Percentiles rank a stretch among this genome's conserved stretches.
phyloP scores from a whole-genome alignment of 2,329 filamentous ascomycete species.

The Sclerotinia trifoliorum region DNA sequence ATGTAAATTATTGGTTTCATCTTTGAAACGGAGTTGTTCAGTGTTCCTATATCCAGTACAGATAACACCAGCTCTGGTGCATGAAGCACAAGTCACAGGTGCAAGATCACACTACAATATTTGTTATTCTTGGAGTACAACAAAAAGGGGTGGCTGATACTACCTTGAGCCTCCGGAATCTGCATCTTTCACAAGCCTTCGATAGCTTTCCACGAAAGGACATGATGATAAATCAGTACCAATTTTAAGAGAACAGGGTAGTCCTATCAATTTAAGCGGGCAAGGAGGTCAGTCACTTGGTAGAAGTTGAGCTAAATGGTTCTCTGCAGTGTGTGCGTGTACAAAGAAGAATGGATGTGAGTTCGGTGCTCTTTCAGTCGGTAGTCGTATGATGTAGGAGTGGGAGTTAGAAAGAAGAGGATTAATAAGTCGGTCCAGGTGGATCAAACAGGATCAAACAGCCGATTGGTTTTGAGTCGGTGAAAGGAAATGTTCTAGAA shows the following conservation, averaged over 20 bases:
- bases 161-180: slow-evolving; percentile 28
- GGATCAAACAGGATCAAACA: too few relatives aligned
- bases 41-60: slow-evolving; percentile 26
- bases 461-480: too few relatives aligned
- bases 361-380: too few relatives aligned
- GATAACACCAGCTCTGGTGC: slow-evolving; percentile 18
- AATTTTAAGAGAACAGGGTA: not conserved
- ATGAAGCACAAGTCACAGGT: slow-evolving; percentile 22
- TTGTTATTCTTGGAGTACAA: not conserved
- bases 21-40: slow-evolving; percentile 21
- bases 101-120: slow-evolving; percentile 28
- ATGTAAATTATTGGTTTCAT: slow-evolving; percentile 20
- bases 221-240: not conserved
- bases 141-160: not conserved
- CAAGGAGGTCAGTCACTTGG: not conserved
- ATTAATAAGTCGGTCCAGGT: too few relatives aligned
- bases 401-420: too few relatives aligned
- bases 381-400: too few relatives aligned
- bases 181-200: slow-evolving; percentile 29
- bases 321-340: not conserved
- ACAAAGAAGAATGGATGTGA: not conserved
- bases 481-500: too few relatives aligned
- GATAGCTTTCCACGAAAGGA: slow-evolving; percentile 25
- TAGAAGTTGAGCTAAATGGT: not conserved
- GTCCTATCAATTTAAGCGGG: not conserved